Base-by-base conservation (phyloP, 257 asterid genomes). In the Solanum infundibuliforme region DNA sequence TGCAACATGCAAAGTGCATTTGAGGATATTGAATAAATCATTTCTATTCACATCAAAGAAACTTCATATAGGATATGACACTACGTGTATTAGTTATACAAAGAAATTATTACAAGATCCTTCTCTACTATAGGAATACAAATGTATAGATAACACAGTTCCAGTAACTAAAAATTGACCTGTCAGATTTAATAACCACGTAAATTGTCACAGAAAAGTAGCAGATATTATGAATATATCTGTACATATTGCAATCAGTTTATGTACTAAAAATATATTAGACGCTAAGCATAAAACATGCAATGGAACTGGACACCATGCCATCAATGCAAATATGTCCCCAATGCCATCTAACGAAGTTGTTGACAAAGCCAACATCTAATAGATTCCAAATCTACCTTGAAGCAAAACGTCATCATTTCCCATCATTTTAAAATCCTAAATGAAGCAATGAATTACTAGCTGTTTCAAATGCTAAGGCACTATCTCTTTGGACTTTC, bases 1-100 rank as follows among this genome's bases (percentile, higher is more conserved):
- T 96, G 99, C 83, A 73, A 72, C 85, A 41, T 83, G 90, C 43
- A 87, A 83, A 75, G 88, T 36, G 87, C 55, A 89, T 81, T 43
- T 83, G 58, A 89, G 77, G 81, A 71, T 35, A 65, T 62, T 31
- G 13, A 68, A 39, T 10, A n/a, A 85, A 25, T 10, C 27, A 85
- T 68, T 31, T 48, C 69, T 23, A 77, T 25, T 36, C 74, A 85
- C 66, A 27, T 68, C 87, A 68, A 68, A 3, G 87, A 29, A 65
- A 82, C 68, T 29, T 82, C 69, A 31, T 48, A 6, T 9, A 48
- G 68, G 25, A 46, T 13, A 43, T 8, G 10, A 77, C 48, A 76
- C 83, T 6, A 8, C 3, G 65, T 7, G 84, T 27, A 46, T 35
- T 46, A 81, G 85, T 81, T 27, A 31, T 18, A 27, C 41, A 18